Evolutionary conservation across 192 early-diverging fungal species (phyloP), one percentile per base, ranked within the genome.

Genomic region (Podila epicladia): DNA sequence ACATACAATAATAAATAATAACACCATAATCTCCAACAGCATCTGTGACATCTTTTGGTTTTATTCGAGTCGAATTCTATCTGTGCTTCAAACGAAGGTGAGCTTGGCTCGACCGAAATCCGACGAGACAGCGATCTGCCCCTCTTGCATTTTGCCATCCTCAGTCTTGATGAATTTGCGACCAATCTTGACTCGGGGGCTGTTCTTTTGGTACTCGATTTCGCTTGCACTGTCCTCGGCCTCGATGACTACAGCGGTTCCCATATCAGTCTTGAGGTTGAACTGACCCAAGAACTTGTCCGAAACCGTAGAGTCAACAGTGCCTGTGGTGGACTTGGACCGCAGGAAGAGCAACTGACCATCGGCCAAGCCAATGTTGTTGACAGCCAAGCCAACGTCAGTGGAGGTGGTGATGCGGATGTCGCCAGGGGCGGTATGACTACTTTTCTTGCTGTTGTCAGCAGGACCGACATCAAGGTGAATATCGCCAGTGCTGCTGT

Each of bases 201-300:
- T 62, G 62, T 45, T 37, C 50, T 71, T 71, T 58, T 60, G 41
- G 41, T 77, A 77, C n/a, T 65, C 75, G 41, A 77, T 71, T 58
- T 49, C 51, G 33, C 67, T 69, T 38, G 60, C 49, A 15, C 64
- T 67, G 20, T 12, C 24, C 35, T 65, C 59, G 3, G 35, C 50
- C 6, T 77, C 75, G 4, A 48, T 29, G 19, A 77, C 64, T 5
- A 38, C 24, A 5, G 69, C 68, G 20, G 41, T 33, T 9, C 75
- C 69, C 13, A 71, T 19, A 0, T 66, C 19, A 2, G 69, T 26
- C 6, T 19, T 38, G 17, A 71, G 64, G 7, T 15, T 22, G 50
- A 77, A 37, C 12, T 60, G n/a, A 24, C 75, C 75, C 38, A 71
- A 26, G 51, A 66, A 77, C 62, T 65, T 67, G 69, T 77, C 75